Evolutionary conservation across 1,284 basidiomycete genomes (phyloP), one percentile per base, ranked within the genome.

Genomic region (Cystobasidium pallidum): DNA sequence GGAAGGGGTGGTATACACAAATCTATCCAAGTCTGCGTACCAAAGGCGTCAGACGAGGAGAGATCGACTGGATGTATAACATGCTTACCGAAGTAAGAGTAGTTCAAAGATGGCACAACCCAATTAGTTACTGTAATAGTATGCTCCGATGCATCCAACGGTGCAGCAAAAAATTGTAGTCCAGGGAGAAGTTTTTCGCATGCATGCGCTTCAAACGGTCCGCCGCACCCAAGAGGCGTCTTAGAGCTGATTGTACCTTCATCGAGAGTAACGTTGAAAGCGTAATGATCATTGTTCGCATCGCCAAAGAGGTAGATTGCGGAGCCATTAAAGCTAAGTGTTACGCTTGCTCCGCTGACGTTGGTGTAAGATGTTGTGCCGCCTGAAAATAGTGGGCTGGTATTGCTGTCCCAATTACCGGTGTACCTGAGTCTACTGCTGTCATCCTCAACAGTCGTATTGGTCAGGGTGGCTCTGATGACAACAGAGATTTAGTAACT

Each of bases 201-300:
- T 24, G 62, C 73, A 75, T 81, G 81, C 15, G 77, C 79, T 39
- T 75, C 79, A 0, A 74, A 76, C 3, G 78, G 79, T 0, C 78
- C 79, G 51, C 82, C 80, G 57, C 81, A 77, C 2, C 79, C 80
- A 36, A 76, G 79, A 54, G 75, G 72, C 26, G 78, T 79, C 0
- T 75, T 78, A 11, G 74, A 73, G 0, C 74, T 63, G 0, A 75
- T 77, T 24, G 63, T 63, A 4, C 75, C 73, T 43, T 75, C 78
- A 75, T 83, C 81, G 68, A 82, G 62, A 66, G 77, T 80, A 43
- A 81, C 76, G 1, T 79, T 75, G 75, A 79, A 83, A 47, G 63
- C 62, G 32, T 82, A 82, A 75, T 83, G 81, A 72, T 83, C 82
- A 73, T 82, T 81, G 52, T 82, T 81, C 71, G 82, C 80, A 72